A percentile compares a stretch with the other conserved stretches of the same genome.
Evolutionary conservation across 495 filamentous ascomycete genomes (phyloP).

Genomic region (Trichoderma orchidacearum): DNA sequence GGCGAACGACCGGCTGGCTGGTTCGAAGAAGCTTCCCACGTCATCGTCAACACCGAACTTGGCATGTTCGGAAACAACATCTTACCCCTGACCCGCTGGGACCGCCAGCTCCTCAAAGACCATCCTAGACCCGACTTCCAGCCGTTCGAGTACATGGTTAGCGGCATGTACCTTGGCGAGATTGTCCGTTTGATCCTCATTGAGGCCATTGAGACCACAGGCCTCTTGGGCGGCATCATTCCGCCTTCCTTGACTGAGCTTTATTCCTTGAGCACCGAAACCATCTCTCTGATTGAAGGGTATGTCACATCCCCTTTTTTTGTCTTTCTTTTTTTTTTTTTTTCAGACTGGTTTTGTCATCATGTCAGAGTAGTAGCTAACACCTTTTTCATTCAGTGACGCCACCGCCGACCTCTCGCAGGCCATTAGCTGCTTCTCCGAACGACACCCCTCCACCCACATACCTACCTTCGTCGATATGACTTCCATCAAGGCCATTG

Average conservation of each 20-base stretch:
- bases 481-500: conserved; percentile 34
- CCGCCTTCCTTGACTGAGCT: conserved; percentile 34
- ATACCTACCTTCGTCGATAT: conserved; percentile 35
- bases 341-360: not conserved
- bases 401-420: conserved; percentile 15
- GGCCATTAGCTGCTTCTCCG: conserved; percentile 18
- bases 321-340: no score
- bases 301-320: no score
- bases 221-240: conserved; percentile 41
- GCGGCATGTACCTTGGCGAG: conserved; percentile 76
- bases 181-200: conserved; percentile 55
- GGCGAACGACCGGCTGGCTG: conserved; percentile 36
- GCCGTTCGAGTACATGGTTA: conserved; percentile 71
- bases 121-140: conserved; percentile 71
- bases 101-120: conserved; percentile 42
- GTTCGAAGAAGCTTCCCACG: conserved; percentile 40
- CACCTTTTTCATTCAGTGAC: conserved; percentile 14
- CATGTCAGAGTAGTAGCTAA: conserved; percentile 7
- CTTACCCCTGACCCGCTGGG: conserved; percentile 62
- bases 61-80: conserved; percentile 66
- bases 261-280: conserved; percentile 49
- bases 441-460: conserved; percentile 29
- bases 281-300: conserved; percentile 45
- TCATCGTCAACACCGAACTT: conserved; percentile 75
- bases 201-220: conserved; percentile 43